Evolutionary conservation across 148 eudicot genomes (phyloP), one percentile per base, ranked within the genome.

Genomic region (Chenopodium suecicum): DNA sequence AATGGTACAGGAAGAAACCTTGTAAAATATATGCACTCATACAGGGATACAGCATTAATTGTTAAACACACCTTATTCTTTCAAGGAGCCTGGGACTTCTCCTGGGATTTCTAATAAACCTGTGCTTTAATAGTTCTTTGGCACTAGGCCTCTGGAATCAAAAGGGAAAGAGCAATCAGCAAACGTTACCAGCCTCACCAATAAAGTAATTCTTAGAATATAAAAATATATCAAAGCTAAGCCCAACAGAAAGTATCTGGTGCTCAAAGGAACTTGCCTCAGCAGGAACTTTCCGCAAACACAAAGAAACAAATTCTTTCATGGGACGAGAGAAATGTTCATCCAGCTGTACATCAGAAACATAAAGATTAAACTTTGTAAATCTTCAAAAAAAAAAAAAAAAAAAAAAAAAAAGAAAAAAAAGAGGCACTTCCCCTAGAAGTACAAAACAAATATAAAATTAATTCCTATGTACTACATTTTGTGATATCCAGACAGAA

Each of bases 301-400:
- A 95, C 83, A 90, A 83, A 11, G 97, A 88, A 69, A 95, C 97
- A 82, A 93, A 89, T 85, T 95, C 98, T 86, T 95, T 95, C 89
- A 95, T 86, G 29, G 94, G 93, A 77, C 98, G 97, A 82, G 98
- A 93, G 78, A 93, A 95, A 78, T 95, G 98, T 65, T 95, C 98
- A 79, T 95, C 98, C 71, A 95, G 90, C 98, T 95, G 97, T 86
- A 84, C 34, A 79, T 29, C 66, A 84, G 74, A 82, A 77, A 76
- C 32, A 88, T 79, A 69, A 72, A 81, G 29, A 34, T 47, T 76
- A 83, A 31, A 46, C 34, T 41, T n/a, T 75, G 73, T 31, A 75
- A 69, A 85, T 16, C 31, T 78, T 12, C 60, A 75, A 66, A 13
- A 29, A 50, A 54, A 10, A 44, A n/a, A 72, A 4, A 16, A 16